A percentile compares a stretch with the other conserved stretches of the same genome.
These are phyloP conservation scores for Fusarium sterilihyphosum DNA, from an alignment of 2,329 filamentous ascomycete genomes.

Conservation along the genomic window DNA sequence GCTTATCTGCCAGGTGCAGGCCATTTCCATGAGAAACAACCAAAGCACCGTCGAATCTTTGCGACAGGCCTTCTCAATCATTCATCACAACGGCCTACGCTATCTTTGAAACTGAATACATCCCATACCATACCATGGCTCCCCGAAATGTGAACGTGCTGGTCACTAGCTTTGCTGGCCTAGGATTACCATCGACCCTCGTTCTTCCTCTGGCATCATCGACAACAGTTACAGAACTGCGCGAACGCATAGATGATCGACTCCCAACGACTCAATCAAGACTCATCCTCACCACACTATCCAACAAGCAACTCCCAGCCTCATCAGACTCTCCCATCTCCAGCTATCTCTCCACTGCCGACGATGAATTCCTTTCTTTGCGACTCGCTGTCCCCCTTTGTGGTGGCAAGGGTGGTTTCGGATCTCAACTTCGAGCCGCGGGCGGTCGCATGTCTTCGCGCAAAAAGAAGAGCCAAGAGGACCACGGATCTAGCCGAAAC, in stretches of 20 bases:
- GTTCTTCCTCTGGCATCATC: constrained; percentile 76
- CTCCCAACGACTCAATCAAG: constrained; percentile 66
- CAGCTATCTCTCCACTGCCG: constrained; percentile 64
- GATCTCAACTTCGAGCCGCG: constrained; percentile 93
- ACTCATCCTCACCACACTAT: constrained; percentile 83
- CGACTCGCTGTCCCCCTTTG: constrained; percentile 82
- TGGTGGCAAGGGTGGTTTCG: constrained; percentile 97
- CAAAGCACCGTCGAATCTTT: constrained; percentile 19
- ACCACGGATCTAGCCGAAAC: constrained; percentile 91
- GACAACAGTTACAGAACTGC: constrained; percentile 74
- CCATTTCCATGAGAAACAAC: constrained; percentile 7
- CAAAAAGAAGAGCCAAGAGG: constrained; percentile 86
- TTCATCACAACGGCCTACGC: not conserved
- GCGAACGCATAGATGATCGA: constrained; percentile 68
- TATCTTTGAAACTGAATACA: not conserved
- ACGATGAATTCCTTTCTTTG: constrained; percentile 81
- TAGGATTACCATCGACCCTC: constrained; percentile 84
- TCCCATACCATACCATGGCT: constrained; percentile 58
- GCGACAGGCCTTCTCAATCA: not conserved
- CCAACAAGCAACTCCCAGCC: constrained; percentile 74
- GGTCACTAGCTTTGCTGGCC: constrained; percentile 83
- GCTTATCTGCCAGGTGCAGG: constrained; percentile 11
- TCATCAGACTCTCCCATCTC: constrained; percentile 66
- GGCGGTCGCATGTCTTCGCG: constrained; percentile 98
- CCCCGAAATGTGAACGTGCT: constrained; percentile 78